Base-by-base conservation (phyloP, 2,329 filamentous ascomycete genomes). In the Waltergamsia citrina region DNA sequence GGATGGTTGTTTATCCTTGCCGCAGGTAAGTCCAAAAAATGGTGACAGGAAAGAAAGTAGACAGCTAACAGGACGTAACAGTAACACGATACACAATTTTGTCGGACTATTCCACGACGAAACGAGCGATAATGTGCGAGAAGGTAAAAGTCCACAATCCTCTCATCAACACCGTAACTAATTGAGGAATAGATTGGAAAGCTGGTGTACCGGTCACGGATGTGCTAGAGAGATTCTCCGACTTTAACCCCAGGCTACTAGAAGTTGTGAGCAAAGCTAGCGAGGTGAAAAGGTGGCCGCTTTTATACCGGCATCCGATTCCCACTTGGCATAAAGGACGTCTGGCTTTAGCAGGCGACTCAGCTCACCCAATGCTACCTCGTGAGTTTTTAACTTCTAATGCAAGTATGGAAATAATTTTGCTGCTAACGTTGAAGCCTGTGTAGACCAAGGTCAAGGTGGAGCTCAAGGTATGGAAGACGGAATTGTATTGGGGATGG, bases 1-100 rank as follows among this genome's bases (percentile, higher is more conserved):
- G 51, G 9, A 34, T 59, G 6, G 49, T 58, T 3, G 42, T 48
- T 6, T 60, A 60, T 36, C 46, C 54, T 1, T 57, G 54, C 32
- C 41, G 53, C 36, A 40, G 49, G 40, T 35, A 19, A 26, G 28
- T 35, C 16, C 15, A 14, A 17, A 25, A 19, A 8, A 19, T 28
- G 24, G 11, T 6, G 12, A 15, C n/a, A 7, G 25, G 16, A n/a
- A 27, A 27, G 25, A 6, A 15, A 27, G n/a, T 27, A 12, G 25
- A 14, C 25, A 14, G n/a, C 12, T 31, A 21, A 17, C 29, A 11
- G 34, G 18, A n/a, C 4, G 12, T 15, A 24, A 18, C 16, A 34
- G 32, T n/a, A 35, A 35, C 25, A 35, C 33, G 5, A 15, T 29
- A 12, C 19, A 35, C 25, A 35, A 35, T 20, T 29, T 28, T 15